Conservation (phyloP, 805 yeast genomes). For the Candida vartiovaarae region DNA sequence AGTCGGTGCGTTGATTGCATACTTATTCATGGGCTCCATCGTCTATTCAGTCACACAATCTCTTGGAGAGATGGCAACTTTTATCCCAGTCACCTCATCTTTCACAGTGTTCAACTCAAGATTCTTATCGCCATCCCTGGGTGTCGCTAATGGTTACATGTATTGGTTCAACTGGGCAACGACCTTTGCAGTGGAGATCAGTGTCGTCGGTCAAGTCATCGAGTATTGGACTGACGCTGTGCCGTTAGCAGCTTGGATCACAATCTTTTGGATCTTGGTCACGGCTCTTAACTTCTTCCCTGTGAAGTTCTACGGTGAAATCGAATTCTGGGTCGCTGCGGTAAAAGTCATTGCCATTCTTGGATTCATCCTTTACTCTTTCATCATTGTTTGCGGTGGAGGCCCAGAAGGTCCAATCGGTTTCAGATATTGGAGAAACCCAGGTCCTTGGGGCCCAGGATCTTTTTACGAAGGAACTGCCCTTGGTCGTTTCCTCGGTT, state of each 20-base stretch:
- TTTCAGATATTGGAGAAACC: slow-evolving; percentile 75
- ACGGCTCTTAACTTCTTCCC: slow-evolving; percentile 54
- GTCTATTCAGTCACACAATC: slow-evolving; percentile 64
- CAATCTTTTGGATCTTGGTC: slow-evolving; percentile 56
- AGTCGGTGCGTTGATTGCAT: slow-evolving; percentile 58
- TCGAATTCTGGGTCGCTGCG: slow-evolving; percentile 69
- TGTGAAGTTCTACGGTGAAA: slow-evolving; percentile 64
- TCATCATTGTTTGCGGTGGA: slow-evolving; percentile 71
- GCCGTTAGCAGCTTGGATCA: slow-evolving; percentile 67
- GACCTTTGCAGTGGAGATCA: slow-evolving; percentile 68
- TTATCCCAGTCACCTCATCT: slow-evolving; percentile 59
- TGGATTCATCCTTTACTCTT: slow-evolving; percentile 61
- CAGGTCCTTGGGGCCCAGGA: slow-evolving; percentile 73
- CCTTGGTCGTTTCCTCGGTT: slow-evolving; percentile 60
- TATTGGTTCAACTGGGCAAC: slow-evolving; percentile 78
- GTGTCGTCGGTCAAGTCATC: slow-evolving; percentile 62
- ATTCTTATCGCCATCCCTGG: slow-evolving; percentile 61
- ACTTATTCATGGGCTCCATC: slow-evolving; percentile 57
- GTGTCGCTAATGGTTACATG: slow-evolving; percentile 67
- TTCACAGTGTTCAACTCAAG: slow-evolving; percentile 63
- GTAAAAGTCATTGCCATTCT: slow-evolving; percentile 61
- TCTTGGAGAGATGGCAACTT: slow-evolving; percentile 78
- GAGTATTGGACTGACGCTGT: slow-evolving; percentile 62
- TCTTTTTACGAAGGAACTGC: slow-evolving; percentile 37
- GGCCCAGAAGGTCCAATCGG: slow-evolving; percentile 66